phyloP scores from a whole-genome alignment of 495 filamentous ascomycete species.

The Cladorrhinum samala region DNA sequence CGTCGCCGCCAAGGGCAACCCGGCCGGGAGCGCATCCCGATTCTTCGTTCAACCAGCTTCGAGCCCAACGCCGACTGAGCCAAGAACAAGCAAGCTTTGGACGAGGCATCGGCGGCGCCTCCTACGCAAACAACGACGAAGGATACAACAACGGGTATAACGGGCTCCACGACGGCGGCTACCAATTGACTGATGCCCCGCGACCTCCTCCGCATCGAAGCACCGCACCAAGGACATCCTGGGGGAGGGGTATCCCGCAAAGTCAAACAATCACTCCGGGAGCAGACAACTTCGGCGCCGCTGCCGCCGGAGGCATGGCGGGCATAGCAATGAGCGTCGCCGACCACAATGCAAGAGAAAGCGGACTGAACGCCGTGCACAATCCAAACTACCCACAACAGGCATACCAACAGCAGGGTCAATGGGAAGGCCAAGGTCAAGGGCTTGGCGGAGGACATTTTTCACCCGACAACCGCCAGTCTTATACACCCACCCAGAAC shows the following conservation, averaged over 20 bases:
- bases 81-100: slow-evolving; percentile 18
- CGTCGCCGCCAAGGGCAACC: slow-evolving; percentile 19
- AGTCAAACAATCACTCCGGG: slow-evolving; percentile 61
- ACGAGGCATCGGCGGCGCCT: slow-evolving; percentile 15
- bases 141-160: slow-evolving; percentile 19
- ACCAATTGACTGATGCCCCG: neutral
- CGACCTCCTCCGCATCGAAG: slow-evolving; percentile 3
- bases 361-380: slow-evolving; percentile 63
- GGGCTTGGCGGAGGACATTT: slow-evolving; percentile 6
- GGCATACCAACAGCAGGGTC: slow-evolving; percentile 29
- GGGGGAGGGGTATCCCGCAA: slow-evolving; percentile 22
- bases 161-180: slow-evolving; percentile 23
- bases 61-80: slow-evolving; percentile 32
- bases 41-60: slow-evolving; percentile 36
- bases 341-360: slow-evolving; percentile 63
- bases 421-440: slow-evolving; percentile 29
- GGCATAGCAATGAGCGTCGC: slow-evolving; percentile 71
- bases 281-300: slow-evolving; percentile 66
- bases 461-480: neutral
- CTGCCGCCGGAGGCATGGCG: slow-evolving; percentile 67
- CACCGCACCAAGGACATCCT: slow-evolving; percentile 1
- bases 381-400: slow-evolving; percentile 39
- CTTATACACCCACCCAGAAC: slow-evolving; percentile 8
- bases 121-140: slow-evolving; percentile 5
- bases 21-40: slow-evolving; percentile 37